phyloP scores from a whole-genome alignment of 768 basidiomycete species.

The Amanita pseudoporphyria region DNA sequence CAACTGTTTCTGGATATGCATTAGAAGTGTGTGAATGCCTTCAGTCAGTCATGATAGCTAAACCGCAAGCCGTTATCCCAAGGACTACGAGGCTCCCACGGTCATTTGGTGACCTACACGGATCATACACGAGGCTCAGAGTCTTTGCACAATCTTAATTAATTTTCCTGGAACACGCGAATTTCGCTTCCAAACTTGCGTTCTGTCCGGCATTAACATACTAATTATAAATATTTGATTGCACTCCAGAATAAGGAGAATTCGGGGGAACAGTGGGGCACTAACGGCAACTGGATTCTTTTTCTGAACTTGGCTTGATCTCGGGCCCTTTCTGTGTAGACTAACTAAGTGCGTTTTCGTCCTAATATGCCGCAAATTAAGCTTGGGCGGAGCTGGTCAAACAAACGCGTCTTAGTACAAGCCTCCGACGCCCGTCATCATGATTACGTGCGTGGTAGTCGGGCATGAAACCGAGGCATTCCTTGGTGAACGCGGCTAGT shows the following conservation, averaged over 20 bases:
- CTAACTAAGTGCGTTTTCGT: neutral
- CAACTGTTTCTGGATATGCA: constrained; percentile 31
- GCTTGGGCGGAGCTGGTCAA: constrained; percentile 2
- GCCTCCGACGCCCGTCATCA: neutral
- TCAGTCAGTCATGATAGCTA: neutral
- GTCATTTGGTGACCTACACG: neutral
- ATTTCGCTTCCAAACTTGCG: no score
- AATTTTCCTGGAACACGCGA: neutral
- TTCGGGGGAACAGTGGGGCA: neutral
- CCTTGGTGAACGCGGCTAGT: neutral
- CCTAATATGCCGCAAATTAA: neutral
- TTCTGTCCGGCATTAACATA: neutral
- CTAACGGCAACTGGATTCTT: neutral
- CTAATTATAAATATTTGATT: neutral
- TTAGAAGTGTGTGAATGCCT: neutral
- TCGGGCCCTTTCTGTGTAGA: neutral
- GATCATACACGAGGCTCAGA: no score
- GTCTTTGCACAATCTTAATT: no score
- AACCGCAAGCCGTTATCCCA: neutral
- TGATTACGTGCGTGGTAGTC: neutral
- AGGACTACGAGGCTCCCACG: neutral
- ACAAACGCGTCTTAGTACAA: neutral
- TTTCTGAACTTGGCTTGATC: neutral
- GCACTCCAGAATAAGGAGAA: neutral
- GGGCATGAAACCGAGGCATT: neutral